Evolutionary conservation across 2,329 filamentous ascomycete genomes (phyloP).

Genomic region (Alternaria conjuncta): DNA sequence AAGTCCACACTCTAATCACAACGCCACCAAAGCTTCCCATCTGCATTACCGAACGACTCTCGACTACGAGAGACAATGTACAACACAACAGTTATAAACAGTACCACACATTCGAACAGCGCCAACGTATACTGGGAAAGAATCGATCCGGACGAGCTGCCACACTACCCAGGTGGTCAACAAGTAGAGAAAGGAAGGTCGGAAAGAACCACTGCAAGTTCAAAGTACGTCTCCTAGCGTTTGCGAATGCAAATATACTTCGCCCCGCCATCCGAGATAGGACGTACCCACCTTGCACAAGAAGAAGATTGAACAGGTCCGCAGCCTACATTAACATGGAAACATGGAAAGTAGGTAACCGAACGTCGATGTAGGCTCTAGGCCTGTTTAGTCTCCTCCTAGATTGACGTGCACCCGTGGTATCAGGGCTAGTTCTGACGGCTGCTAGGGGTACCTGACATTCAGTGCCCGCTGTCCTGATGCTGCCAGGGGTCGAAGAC

Average conservation of each 20-base stretch:
- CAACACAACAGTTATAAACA: too few species aligned
- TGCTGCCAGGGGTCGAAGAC: constrained; percentile 5
- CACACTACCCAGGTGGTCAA: neutral
- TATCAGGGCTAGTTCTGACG: neutral
- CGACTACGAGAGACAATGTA: neutral
- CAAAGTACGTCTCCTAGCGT: neutral
- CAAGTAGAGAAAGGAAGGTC: neutral
- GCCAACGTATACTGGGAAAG: neutral
- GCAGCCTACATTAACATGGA: neutral
- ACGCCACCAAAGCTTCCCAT: neutral
- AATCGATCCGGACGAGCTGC: neutral
- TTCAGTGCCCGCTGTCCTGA: neutral
- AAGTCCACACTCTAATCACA: neutral
- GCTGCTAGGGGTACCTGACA: neutral
- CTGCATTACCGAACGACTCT: neutral
- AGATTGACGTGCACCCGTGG: neutral
- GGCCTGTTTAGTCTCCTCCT: neutral
- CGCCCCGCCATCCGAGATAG: neutral
- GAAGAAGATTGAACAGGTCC: neutral
- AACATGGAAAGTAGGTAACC: neutral
- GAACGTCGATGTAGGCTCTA: neutral
- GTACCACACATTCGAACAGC: neutral
- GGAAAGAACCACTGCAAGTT: neutral
- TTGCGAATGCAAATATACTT: neutral
- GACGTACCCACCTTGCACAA: too few species aligned